Evolutionary conservation across 192 early-diverging fungal genomes (phyloP).

Genomic region (Podila epigama): DNA sequence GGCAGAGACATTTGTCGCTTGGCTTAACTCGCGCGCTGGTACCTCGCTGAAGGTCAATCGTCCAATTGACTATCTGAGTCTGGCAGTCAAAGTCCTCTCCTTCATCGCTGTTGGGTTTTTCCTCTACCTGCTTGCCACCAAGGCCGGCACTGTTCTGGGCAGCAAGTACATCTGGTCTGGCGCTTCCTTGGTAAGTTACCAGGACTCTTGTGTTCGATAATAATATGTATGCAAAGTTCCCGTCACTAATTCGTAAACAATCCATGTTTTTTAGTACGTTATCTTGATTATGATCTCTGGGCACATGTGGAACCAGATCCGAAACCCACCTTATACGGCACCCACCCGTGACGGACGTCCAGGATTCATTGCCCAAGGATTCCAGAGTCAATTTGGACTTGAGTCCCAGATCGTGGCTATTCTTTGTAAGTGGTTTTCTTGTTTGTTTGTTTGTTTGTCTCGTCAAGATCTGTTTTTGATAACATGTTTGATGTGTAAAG

Average conservation of each 20-base stretch:
- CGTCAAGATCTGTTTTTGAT: no score
- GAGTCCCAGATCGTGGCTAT: conserved; percentile 77
- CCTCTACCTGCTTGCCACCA: conserved; percentile 50
- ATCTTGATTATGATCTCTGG: conserved; percentile 80
- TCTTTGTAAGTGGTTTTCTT: conserved; percentile 64
- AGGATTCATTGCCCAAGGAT: conserved; percentile 68
- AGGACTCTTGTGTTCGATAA: background rate
- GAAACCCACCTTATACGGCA: conserved; percentile 71
- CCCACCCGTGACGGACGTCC: conserved; percentile 58
- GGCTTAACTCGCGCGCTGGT: conserved; percentile 54
- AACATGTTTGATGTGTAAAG: no score
- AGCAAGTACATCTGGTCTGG: conserved; percentile 67
- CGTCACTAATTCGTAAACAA: background rate
- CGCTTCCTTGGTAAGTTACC: conserved; percentile 54
- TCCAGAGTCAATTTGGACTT: conserved; percentile 71
- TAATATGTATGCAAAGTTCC: background rate
- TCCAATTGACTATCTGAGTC: conserved; percentile 64
- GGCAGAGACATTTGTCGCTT: conserved; percentile 71
- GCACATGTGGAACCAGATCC: conserved; percentile 89
- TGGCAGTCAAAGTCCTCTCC: conserved; percentile 48
- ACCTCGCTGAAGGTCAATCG: conserved; percentile 49
- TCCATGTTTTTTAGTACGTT: conserved; percentile 43
- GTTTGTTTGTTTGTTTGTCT: background rate
- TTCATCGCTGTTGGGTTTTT: conserved; percentile 35
- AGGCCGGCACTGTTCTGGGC: conserved; percentile 53